A percentile compares a stretch with the other conserved stretches of the same genome.
Conservation (phyloP, 2,329 filamentous ascomycete species). For the Purpureocillium lavendulum region DNA sequence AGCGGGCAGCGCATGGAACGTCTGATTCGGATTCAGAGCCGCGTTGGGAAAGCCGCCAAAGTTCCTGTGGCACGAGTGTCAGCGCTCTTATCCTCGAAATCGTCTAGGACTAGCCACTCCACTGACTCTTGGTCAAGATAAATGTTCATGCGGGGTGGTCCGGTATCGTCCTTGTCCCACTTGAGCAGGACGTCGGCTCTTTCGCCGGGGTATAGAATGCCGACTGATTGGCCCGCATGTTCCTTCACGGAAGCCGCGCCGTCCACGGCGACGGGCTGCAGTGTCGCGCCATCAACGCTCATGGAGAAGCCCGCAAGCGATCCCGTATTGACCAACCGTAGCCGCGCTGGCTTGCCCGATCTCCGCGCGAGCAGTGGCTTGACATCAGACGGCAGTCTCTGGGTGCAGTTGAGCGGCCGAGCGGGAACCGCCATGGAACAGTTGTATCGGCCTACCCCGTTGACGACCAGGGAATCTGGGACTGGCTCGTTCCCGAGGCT, state of each 20-base stretch:
- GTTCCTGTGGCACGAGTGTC: slow-evolving; percentile 8
- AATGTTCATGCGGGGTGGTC: slow-evolving; percentile 11
- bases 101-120: too few relatives aligned
- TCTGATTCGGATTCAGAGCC: slow-evolving; percentile 11
- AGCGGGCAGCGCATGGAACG: slow-evolving; percentile 6
- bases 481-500: slow-evolving; percentile 32
- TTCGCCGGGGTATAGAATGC: slow-evolving; percentile 16
- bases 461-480: slow-evolving; percentile 23
- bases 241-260: slow-evolving; percentile 11
- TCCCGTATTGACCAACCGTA: slow-evolving; percentile 16
- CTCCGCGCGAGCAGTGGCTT: slow-evolving; percentile 8
- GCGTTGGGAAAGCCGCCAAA: slow-evolving; percentile 13
- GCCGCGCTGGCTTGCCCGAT: slow-evolving; percentile 4
- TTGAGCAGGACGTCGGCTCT: slow-evolving; percentile 12
- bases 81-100: not conserved
- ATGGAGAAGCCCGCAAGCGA: slow-evolving; percentile 13
- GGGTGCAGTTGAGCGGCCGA: slow-evolving; percentile 12
- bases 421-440: slow-evolving; percentile 19
- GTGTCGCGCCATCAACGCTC: slow-evolving; percentile 10
- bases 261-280: slow-evolving; percentile 13
- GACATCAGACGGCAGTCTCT: slow-evolving; percentile 3
- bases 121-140: slow-evolving; percentile 17
- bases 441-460: slow-evolving; percentile 21
- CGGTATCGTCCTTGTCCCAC: slow-evolving; percentile 6
- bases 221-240: slow-evolving; percentile 8